phyloP scores from a whole-genome alignment of 2,329 filamentous ascomycete genomes.

The Aspergillus pseudotamarii region DNA sequence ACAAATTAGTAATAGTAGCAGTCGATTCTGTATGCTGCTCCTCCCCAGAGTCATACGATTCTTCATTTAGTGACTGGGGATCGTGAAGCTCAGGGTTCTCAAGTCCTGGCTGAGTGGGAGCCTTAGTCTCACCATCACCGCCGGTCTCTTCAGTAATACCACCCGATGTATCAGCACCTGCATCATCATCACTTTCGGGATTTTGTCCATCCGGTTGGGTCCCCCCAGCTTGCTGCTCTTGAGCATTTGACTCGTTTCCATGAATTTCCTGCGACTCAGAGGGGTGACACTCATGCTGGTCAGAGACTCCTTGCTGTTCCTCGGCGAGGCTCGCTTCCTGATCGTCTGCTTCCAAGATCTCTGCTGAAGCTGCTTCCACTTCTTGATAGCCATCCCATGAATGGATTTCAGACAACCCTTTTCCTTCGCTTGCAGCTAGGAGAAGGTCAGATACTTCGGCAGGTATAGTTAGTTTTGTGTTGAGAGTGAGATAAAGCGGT shows the following conservation, averaged over 20 bases:
- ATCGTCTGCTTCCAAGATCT: constrained; percentile 14
- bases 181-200: constrained; percentile 4
- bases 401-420: constrained; percentile 57
- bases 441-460: constrained; percentile 56
- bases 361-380: constrained; percentile 35
- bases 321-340: constrained; percentile 19
- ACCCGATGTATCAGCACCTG: background rate
- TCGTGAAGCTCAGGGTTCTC: constrained; percentile 7
- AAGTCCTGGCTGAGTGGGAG: constrained; percentile 14
- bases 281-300: constrained; percentile 18
- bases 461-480: constrained; percentile 56
- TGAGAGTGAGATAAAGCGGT: constrained; percentile 62
- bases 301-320: constrained; percentile 15
- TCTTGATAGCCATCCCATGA: constrained; percentile 54
- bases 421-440: constrained; percentile 57
- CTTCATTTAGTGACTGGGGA: constrained; percentile 17
- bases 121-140: constrained; percentile 12
- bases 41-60: constrained; percentile 31
- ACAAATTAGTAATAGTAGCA: constrained; percentile 28
- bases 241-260: constrained; percentile 11
- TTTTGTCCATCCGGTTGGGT: background rate
- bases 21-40: constrained; percentile 37
- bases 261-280: constrained; percentile 16
- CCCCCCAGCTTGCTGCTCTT: background rate
- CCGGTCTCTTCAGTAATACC: constrained; percentile 14